These are phyloP conservation scores for Chiua virens DNA, from an alignment of 768 basidiomycete species.

Conservation along the genomic window DNA sequence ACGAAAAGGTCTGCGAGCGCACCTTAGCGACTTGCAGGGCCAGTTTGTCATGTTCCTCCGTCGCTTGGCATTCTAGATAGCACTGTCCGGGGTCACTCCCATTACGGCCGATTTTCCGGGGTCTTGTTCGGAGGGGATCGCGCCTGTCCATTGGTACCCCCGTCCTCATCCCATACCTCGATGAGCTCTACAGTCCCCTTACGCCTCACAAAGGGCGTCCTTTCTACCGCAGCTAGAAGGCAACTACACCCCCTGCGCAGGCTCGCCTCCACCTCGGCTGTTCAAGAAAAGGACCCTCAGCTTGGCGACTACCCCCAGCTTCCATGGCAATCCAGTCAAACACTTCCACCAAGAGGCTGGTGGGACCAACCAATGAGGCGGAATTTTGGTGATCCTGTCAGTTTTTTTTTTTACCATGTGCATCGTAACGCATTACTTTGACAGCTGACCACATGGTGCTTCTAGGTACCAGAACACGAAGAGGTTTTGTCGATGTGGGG, in stretches of 20 bases:
- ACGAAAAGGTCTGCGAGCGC: conserved; percentile 6
- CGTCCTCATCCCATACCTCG: conserved; percentile 12
- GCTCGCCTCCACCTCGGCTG: conserved; percentile 16
- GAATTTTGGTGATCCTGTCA: conserved; percentile 78
- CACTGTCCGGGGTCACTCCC: conserved; percentile 23
- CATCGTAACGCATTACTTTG: not conserved
- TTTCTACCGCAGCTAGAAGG: conserved; percentile 6
- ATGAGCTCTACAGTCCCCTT: conserved; percentile 17
- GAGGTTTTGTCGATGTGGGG: conserved; percentile 88
- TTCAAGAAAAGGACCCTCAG: conserved; percentile 58
- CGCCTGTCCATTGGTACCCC: not conserved
- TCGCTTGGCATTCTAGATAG: conserved; percentile 9
- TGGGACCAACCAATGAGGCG: conserved; percentile 73
- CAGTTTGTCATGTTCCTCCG: conserved; percentile 7
- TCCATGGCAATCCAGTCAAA: conserved; percentile 65
- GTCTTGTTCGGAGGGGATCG: conserved; percentile 15
- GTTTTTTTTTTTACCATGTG: conserved; percentile 23
- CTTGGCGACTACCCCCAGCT: conserved; percentile 72
- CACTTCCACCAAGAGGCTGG: conserved; percentile 67
- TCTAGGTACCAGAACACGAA: conserved; percentile 76
- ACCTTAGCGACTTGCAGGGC: conserved; percentile 21
- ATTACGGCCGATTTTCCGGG: conserved; percentile 10
- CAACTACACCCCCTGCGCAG: not conserved
- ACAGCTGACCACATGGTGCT: conserved; percentile 14
- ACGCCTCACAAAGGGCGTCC: conserved; percentile 16